These are phyloP conservation scores for Angomonas ambiguus DNA, from an alignment of 208 protist genomes.

Conservation along the genomic window DNA sequence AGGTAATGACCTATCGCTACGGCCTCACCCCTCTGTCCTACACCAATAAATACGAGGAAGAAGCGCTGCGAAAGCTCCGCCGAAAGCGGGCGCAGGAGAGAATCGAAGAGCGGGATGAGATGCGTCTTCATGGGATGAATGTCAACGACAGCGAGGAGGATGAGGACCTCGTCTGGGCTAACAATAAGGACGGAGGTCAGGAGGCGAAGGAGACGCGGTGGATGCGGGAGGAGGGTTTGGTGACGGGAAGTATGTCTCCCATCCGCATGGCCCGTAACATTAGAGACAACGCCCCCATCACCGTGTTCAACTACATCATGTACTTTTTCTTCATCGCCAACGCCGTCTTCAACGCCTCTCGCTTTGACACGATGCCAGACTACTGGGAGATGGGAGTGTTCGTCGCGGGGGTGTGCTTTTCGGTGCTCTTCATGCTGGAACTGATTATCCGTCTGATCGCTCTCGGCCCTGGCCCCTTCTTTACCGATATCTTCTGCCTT, in stretches of 20 bases:
- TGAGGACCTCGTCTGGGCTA: slow-evolving; percentile 15
- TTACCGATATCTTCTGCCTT: slow-evolving; percentile 70
- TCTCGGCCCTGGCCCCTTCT: slow-evolving; percentile 74
- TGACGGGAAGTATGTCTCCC: slow-evolving; percentile 48
- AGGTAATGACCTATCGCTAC: slow-evolving; percentile 65
- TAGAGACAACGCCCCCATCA: slow-evolving; percentile 73
- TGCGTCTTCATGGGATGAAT: slow-evolving; percentile 28
- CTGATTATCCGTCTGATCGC: slow-evolving; percentile 77
- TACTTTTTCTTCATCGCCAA: slow-evolving; percentile 81
- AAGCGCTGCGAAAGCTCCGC: slow-evolving; percentile 56
- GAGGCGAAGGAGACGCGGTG: slow-evolving; percentile 24
- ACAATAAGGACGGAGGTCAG: slow-evolving; percentile 10
- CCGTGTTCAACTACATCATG: slow-evolving; percentile 68
- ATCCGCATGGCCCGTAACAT: slow-evolving; percentile 87
- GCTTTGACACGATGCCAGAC: slow-evolving; percentile 75
- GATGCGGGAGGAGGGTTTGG: slow-evolving; percentile 43
- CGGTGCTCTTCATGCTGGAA: slow-evolving; percentile 79
- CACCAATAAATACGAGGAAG: slow-evolving; percentile 82
- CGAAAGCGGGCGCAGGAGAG: slow-evolving; percentile 36
- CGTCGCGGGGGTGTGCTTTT: slow-evolving; percentile 71
- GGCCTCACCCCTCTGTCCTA: slow-evolving; percentile 66
- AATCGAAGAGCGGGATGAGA: slow-evolving; percentile 33
- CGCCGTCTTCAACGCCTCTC: slow-evolving; percentile 82
- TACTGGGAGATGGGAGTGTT: slow-evolving; percentile 76
- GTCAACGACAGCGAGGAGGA: slow-evolving; percentile 37